Evolutionary conservation across 2,329 filamentous ascomycete species (phyloP).

Genomic region (Colletotrichum trifolii): DNA sequence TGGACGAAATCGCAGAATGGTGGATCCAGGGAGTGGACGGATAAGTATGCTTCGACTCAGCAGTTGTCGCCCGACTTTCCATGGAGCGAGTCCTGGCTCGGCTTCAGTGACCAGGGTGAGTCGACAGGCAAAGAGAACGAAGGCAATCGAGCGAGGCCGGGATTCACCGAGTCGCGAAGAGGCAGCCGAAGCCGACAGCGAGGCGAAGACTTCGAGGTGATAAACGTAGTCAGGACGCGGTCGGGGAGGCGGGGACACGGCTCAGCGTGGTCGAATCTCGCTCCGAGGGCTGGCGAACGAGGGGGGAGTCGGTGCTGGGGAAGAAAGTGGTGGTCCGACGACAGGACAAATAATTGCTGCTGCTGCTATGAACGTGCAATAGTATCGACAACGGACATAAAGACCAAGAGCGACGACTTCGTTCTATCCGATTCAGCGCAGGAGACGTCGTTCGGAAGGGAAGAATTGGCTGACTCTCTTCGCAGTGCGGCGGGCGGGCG

Average conservation of each 20-base stretch:
- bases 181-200: neutral
- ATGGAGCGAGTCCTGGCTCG: slow-evolving; percentile 54
- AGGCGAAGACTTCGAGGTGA: slow-evolving; percentile 13
- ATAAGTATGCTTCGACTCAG: slow-evolving; percentile 61
- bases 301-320: slow-evolving; percentile 24
- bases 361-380: slow-evolving; percentile 29
- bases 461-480: slow-evolving; percentile 9
- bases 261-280: slow-evolving; percentile 29
- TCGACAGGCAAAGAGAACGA: slow-evolving; percentile 19
- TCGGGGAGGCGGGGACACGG: slow-evolving; percentile 13
- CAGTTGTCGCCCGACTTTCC: slow-evolving; percentile 62
- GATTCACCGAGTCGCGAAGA: slow-evolving; percentile 21
- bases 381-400: slow-evolving; percentile 14
- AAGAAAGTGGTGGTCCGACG: slow-evolving; percentile 9
- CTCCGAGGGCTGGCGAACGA: slow-evolving; percentile 14
- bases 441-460: slow-evolving; percentile 4
- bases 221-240: slow-evolving; percentile 6
- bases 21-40: slow-evolving; percentile 53
- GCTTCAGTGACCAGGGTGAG: slow-evolving; percentile 36
- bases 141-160: slow-evolving; percentile 15
- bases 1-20: slow-evolving; percentile 39
- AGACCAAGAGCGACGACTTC: slow-evolving; percentile 2
- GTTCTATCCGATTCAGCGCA: slow-evolving; percentile 6
- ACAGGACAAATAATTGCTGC: slow-evolving; percentile 18
- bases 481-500: slow-evolving; percentile 22